Base-by-base conservation (phyloP, 768 basidiomycete genomes). In the Sistotremastrum suecicum region DNA sequence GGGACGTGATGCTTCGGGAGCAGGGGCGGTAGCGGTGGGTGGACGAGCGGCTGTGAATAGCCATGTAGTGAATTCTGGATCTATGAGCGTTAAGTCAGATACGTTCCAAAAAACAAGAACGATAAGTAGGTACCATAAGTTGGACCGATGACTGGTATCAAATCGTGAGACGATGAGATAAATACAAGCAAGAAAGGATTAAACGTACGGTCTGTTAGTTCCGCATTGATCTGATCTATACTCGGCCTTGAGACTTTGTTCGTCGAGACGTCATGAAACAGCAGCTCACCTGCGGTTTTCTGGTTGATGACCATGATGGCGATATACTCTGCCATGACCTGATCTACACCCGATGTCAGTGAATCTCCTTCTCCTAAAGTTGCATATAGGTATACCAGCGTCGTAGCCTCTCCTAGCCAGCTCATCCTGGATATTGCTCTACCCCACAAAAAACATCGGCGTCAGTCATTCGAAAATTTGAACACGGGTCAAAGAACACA, bases 261-360 rank as follows among this genome's bases (percentile, higher is more conserved):
- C 40, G 39, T 29, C 7, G 38, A 39, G 41, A 41, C 35, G 39
- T 33, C 8, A 29, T 11, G 31, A n/a, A 36, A 12, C 33, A 34
- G 12, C 39, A n/a, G 65, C 78, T 34, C 54, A 81, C 85, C 74
- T 51, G 76, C 62, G 48, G 82, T 80, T 68, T 91, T 92, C 63
- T 85, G 84, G 59, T 92, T 92, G 52, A 90, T 89, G 41, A 92
- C 75, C 89, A 92, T 90, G 48, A 92, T 92, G 12, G 85, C 88
- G 47, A 91, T 88, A 56, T 89, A 92, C 62, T 92, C 89, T 3
- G 88, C 86, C 86, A 91, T 89, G 54, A 89, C 85, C 9, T 78
- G 77, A 62, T 91, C 87, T 86, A 53, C 4, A 47, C 41, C 44
- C 7, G 3, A 44, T 2, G 34, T 20, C 5, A 29, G 40, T 56